phyloP scores from a whole-genome alignment of 2,329 filamentous ascomycete genomes.

The Aspergillus unguis region DNA sequence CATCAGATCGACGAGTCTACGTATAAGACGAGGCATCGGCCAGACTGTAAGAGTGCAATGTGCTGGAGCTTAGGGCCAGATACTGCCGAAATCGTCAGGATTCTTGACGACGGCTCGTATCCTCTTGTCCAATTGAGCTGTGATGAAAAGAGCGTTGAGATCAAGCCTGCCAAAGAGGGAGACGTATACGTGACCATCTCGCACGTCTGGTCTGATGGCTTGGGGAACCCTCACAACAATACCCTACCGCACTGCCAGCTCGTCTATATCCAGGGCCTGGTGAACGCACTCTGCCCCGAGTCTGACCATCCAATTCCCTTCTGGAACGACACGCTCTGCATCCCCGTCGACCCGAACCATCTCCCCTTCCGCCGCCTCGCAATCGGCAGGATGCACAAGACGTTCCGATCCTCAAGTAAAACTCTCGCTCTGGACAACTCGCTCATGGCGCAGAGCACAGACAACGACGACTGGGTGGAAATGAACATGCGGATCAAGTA shows the following conservation, averaged over 20 bases:
- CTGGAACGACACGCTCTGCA: neutral
- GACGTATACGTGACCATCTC: neutral
- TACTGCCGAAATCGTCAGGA: neutral
- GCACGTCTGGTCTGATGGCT: neutral
- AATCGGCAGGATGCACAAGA: neutral
- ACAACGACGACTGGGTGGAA: neutral
- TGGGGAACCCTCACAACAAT: neutral
- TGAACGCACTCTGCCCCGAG: neutral
- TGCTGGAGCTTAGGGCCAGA: neutral
- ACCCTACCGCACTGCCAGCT: neutral
- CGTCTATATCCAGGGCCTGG: neutral
- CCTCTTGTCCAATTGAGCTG: neutral
- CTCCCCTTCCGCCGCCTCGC: neutral
- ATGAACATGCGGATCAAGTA: slow-evolving; percentile 1
- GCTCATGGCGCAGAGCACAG: neutral
- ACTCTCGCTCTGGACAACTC: neutral
- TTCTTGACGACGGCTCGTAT: neutral
- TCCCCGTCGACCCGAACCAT: neutral
- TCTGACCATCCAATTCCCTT: neutral
- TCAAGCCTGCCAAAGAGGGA: neutral
- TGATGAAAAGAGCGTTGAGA: neutral
- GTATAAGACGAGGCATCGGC: neutral
- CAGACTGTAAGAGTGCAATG: neutral
- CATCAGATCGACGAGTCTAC: neutral
- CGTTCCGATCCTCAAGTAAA: neutral